Percentiles rank a stretch among this genome's conserved stretches.
Conservation (phyloP, 371 early-diverging fungal genomes). For the Lichtheimia ornata region DNA sequence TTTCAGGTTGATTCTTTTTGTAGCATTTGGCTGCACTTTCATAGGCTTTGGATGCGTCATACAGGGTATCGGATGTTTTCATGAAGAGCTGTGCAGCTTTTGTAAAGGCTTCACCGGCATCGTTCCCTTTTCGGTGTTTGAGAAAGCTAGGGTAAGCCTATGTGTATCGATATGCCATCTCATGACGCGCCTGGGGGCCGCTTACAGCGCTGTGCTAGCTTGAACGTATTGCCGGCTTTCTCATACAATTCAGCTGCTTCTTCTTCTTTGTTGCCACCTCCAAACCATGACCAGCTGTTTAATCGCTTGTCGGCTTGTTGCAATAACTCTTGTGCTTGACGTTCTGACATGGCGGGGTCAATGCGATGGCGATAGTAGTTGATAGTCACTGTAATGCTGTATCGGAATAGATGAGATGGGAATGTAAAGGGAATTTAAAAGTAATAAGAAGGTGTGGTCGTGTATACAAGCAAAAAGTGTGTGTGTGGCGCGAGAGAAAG, state of each 20-base stretch:
- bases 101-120: slow-evolving; percentile 89
- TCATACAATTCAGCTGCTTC: slow-evolving; percentile 92
- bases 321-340: slow-evolving; percentile 70
- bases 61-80: slow-evolving; percentile 65
- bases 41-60: slow-evolving; percentile 84
- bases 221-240: slow-evolving; percentile 89
- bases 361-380: not conserved
- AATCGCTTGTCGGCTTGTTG: slow-evolving; percentile 77
- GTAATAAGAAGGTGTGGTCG: not conserved
- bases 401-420: not conserved
- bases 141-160: not conserved
- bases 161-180: slow-evolving; percentile 3
- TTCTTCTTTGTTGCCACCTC: slow-evolving; percentile 80
- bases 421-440: not conserved
- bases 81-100: slow-evolving; percentile 74
- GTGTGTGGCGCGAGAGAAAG: not conserved
- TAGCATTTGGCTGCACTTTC: slow-evolving; percentile 86
- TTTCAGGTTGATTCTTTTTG: slow-evolving; percentile 81
- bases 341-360: slow-evolving; percentile 63
- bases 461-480: not conserved
- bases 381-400: not conserved
- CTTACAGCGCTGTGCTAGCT: slow-evolving; percentile 85
- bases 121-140: slow-evolving; percentile 64
- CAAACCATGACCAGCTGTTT: slow-evolving; percentile 79
- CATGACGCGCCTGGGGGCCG: not conserved